Evolutionary conservation across 2,329 filamentous ascomycete species (phyloP).

Genomic region (Cladosporium cucumerinum): DNA sequence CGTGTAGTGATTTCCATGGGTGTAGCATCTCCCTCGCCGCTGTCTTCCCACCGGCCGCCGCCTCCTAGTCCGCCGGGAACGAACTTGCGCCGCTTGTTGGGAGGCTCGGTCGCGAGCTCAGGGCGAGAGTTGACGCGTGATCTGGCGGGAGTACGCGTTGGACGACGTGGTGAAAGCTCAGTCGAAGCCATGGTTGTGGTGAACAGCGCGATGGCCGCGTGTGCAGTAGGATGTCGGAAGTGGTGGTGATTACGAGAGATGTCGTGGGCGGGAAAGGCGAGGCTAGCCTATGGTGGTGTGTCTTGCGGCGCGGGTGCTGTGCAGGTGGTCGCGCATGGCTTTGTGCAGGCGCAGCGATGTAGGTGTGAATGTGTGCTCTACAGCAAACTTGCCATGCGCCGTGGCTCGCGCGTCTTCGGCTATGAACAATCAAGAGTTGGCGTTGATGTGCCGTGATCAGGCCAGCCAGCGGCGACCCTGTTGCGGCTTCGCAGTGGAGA

Average conservation of each 20-base stretch:
- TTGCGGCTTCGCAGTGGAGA: not conserved
- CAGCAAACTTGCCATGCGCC: not conserved
- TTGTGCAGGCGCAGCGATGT: not conserved
- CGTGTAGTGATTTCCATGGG: conserved; percentile 47
- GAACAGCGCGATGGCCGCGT: not conserved
- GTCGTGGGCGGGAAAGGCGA: conserved; percentile 15
- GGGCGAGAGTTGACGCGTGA: conserved; percentile 27
- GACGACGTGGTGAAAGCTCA: conserved; percentile 26
- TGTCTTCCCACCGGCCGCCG: conserved; percentile 66
- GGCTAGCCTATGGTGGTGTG: conserved; percentile 5
- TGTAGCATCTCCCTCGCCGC: conserved; percentile 61
- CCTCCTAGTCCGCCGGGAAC: conserved; percentile 83
- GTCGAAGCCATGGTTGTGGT: conserved; percentile 27
- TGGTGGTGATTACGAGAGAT: conserved; percentile 24
- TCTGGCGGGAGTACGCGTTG: conserved; percentile 31
- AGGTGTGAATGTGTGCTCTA: not conserved
- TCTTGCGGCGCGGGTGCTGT: conserved; percentile 11
- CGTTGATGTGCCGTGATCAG: not conserved
- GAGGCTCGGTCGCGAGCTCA: conserved; percentile 41
- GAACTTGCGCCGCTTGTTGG: conserved; percentile 56
- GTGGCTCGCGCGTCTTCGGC: not conserved
- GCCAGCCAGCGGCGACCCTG: conserved; percentile 1
- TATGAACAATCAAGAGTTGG: too few relatives aligned
- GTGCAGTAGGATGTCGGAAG: not conserved
- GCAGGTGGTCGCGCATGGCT: conserved; percentile 12